Percentiles rank a stretch among this genome's conserved stretches.
phyloP scores from a whole-genome alignment of 257 asterid species.

The Anisodus acutangulus region DNA sequence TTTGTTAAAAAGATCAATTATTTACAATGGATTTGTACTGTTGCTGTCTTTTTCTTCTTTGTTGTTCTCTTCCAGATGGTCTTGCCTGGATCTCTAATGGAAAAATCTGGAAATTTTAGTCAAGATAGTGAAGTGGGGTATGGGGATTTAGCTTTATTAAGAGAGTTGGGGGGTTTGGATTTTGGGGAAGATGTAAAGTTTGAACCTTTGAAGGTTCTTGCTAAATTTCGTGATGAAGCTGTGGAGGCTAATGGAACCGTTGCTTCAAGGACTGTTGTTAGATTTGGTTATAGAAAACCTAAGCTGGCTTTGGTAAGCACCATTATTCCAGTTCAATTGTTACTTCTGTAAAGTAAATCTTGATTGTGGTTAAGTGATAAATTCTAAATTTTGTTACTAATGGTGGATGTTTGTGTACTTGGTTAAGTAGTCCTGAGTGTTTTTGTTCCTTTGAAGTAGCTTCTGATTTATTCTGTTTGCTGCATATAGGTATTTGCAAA shows the following conservation, averaged over 20 bases:
- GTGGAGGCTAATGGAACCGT: slow-evolving; percentile 44
- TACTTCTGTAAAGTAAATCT: background rate
- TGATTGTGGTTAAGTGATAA: slow-evolving; percentile 13
- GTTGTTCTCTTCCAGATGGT: slow-evolving; percentile 63
- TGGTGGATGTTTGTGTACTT: background rate
- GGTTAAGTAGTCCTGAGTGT: background rate
- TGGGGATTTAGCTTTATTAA: slow-evolving; percentile 54
- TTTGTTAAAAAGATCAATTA: slow-evolving; percentile 62
- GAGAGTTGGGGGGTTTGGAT: slow-evolving; percentile 57
- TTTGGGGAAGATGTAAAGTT: slow-evolving; percentile 78
- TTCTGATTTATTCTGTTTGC: slow-evolving; percentile 24
- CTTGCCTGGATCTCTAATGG: slow-evolving; percentile 61
- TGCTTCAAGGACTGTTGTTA: slow-evolving; percentile 49
- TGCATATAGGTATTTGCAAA: slow-evolving; percentile 76
- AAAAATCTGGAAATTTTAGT: slow-evolving; percentile 46
- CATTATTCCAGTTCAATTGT: background rate
- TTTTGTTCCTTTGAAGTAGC: background rate
- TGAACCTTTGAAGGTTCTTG: slow-evolving; percentile 57
- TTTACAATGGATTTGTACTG: slow-evolving; percentile 59
- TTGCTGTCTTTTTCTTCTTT: slow-evolving; percentile 64
- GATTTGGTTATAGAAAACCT: slow-evolving; percentile 71
- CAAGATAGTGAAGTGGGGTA: slow-evolving; percentile 37
- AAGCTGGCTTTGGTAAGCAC: slow-evolving; percentile 76
- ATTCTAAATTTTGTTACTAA: slow-evolving; percentile 22
- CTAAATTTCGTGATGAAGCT: slow-evolving; percentile 57